Conservation (phyloP, 139 green algal species). For the Picochlorum costavermella region DNA sequence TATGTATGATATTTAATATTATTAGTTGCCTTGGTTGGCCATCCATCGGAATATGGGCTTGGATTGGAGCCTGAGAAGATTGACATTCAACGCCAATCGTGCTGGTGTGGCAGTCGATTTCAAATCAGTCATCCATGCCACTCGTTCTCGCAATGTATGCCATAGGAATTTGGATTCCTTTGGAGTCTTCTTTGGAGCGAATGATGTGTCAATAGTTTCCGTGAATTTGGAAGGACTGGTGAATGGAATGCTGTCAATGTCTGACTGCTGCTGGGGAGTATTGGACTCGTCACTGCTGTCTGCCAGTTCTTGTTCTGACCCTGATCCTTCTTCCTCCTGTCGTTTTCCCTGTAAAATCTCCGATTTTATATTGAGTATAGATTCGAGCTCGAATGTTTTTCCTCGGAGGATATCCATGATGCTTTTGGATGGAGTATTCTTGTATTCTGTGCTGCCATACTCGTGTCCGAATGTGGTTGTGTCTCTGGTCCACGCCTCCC, state of each 20-base stretch:
- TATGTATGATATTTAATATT: too few relatives aligned
- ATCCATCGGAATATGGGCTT: not conserved
- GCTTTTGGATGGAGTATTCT: not conserved
- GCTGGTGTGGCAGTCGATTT: not conserved
- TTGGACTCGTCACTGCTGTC: not conserved
- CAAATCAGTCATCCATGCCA: not conserved
- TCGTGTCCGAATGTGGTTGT: not conserved
- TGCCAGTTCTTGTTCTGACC: too few relatives aligned
- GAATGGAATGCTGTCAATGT: too few relatives aligned
- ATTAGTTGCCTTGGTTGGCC: not conserved
- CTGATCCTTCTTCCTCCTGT: not conserved
- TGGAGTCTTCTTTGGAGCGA: conserved; percentile 5
- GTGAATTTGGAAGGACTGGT: not conserved
- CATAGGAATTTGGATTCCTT: conserved; percentile 6
- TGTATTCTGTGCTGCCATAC: not conserved
- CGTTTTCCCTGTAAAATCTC: not conserved
- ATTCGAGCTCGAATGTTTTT: not conserved
- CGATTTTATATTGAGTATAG: not conserved
- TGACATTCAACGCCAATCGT: not conserved
- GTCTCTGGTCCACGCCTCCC: not conserved
- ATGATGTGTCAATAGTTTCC: not conserved
- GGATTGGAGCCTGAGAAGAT: not conserved
- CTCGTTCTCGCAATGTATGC: not conserved
- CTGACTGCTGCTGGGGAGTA: too few relatives aligned
- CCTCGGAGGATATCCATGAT: not conserved